phyloP scores from a whole-genome alignment of 257 asterid genomes.

The Penstemon newberryi region DNA sequence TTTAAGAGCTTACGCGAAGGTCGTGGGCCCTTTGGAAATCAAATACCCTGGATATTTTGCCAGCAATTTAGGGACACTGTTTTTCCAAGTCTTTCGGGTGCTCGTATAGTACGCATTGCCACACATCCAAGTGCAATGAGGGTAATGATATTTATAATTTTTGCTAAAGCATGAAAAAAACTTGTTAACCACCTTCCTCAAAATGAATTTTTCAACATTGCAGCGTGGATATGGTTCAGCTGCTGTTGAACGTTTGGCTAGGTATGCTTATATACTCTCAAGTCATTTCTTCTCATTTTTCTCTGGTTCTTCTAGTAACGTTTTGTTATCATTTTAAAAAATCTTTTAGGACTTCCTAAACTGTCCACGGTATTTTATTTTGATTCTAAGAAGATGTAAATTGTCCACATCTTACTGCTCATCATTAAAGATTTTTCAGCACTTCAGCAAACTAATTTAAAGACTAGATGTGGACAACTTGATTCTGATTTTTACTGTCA shows the following conservation, averaged over 20 bases:
- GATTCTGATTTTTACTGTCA: too few relatives aligned
- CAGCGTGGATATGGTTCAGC: constrained; percentile 92
- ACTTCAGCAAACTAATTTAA: not conserved
- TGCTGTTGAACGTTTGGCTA: constrained; percentile 74
- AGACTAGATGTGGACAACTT: not conserved
- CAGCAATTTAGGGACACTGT: constrained; percentile 69
- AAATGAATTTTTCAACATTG: constrained; percentile 29
- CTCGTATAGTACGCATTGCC: constrained; percentile 95
- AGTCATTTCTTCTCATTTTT: constrained; percentile 15
- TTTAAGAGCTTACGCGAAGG: constrained; percentile 65
- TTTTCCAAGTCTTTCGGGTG: constrained; percentile 92
- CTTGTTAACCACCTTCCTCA: constrained; percentile 20
- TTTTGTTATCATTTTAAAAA: constrained; percentile 1
- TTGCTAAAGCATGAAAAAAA: constrained; percentile 5
- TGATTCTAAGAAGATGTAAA: not conserved
- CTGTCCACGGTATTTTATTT: not conserved
- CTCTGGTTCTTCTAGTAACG: not conserved
- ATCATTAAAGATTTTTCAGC: not conserved
- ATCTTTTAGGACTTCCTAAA: not conserved
- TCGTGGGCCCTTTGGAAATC: constrained; percentile 79
- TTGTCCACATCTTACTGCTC: not conserved
- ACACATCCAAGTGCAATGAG: constrained; percentile 95
- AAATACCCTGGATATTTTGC: constrained; percentile 93
- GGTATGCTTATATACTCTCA: constrained; percentile 44
- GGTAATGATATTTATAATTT: constrained; percentile 50